phyloP scores from a whole-genome alignment of 2,329 filamentous ascomycete species.

The Didymella segeticola region DNA sequence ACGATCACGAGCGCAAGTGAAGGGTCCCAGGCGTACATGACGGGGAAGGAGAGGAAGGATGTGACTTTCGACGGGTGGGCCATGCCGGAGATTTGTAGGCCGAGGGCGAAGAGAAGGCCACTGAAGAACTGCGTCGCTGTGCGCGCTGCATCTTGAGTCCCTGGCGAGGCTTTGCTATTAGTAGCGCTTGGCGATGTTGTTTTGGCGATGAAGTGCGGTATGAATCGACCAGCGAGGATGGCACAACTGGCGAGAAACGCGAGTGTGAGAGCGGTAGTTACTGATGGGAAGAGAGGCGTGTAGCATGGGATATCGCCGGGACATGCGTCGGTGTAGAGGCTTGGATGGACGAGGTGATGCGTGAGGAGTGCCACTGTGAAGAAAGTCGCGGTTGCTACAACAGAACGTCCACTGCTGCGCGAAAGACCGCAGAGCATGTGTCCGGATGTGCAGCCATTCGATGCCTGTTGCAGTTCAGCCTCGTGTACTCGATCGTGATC shows the following conservation, averaged over 20 bases:
- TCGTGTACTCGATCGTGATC: background rate
- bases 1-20: slow-evolving; percentile 58
- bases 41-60: slow-evolving; percentile 57
- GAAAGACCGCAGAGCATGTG: slow-evolving; percentile 63
- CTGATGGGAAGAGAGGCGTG: slow-evolving; percentile 52
- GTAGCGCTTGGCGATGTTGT: slow-evolving; percentile 1
- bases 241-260: slow-evolving; percentile 46
- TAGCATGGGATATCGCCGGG: slow-evolving; percentile 53
- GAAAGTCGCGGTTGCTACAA: slow-evolving; percentile 52
- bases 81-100: slow-evolving; percentile 61
- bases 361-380: slow-evolving; percentile 43
- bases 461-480: slow-evolving; percentile 27
- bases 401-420: slow-evolving; percentile 57
- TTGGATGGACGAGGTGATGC: slow-evolving; percentile 50
- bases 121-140: slow-evolving; percentile 53
- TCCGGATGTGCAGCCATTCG: slow-evolving; percentile 61
- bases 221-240: slow-evolving; percentile 26
- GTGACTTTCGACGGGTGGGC: slow-evolving; percentile 58
- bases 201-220: slow-evolving; percentile 32
- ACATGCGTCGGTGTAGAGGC: slow-evolving; percentile 51
- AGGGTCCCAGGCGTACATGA: slow-evolving; percentile 56
- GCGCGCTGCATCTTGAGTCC: slow-evolving; percentile 31
- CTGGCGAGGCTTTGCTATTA: background rate
- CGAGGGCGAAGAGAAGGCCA: slow-evolving; percentile 59
- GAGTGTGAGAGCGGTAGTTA: slow-evolving; percentile 33